Conservation (phyloP, 805 yeast species). For the Kodamaea kaohsiungensis region DNA sequence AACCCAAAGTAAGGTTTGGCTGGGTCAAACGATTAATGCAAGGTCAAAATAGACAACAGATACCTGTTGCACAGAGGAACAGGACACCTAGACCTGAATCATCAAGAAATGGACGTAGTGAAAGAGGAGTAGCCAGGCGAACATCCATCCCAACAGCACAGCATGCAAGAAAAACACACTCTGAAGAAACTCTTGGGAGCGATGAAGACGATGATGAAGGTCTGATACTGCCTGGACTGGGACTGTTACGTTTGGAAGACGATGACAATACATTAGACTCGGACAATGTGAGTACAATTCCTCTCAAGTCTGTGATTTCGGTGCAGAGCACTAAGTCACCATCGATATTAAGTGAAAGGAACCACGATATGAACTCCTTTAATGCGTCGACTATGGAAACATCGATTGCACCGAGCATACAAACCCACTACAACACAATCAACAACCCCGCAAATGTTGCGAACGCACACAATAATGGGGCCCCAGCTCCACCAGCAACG, state of each 20-base stretch:
- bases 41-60: conserved; percentile 27
- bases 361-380: conserved; percentile 29
- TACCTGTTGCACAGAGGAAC: conserved; percentile 1
- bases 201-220: conserved; percentile 13
- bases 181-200: conserved; percentile 7
- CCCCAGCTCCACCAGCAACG: conserved; percentile 3
- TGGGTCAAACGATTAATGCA: conserved; percentile 45
- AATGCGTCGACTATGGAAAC: conserved; percentile 53
- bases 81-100: neutral
- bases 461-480: neutral
- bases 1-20: conserved; percentile 33
- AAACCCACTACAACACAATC: conserved; percentile 8
- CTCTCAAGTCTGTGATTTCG: conserved; percentile 47
- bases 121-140: neutral
- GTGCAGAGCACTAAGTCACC: conserved; percentile 42
- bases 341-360: conserved; percentile 34
- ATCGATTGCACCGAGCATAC: conserved; percentile 46
- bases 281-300: conserved; percentile 50
- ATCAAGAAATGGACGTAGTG: neutral
- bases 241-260: conserved; percentile 13
- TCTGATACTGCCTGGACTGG: conserved; percentile 12
- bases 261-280: conserved; percentile 23
- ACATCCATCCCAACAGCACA: neutral
- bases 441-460: neutral
- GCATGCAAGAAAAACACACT: neutral